Conservation (phyloP, 2,329 filamentous ascomycete genomes). For the Exophiala xenobiotica region DNA sequence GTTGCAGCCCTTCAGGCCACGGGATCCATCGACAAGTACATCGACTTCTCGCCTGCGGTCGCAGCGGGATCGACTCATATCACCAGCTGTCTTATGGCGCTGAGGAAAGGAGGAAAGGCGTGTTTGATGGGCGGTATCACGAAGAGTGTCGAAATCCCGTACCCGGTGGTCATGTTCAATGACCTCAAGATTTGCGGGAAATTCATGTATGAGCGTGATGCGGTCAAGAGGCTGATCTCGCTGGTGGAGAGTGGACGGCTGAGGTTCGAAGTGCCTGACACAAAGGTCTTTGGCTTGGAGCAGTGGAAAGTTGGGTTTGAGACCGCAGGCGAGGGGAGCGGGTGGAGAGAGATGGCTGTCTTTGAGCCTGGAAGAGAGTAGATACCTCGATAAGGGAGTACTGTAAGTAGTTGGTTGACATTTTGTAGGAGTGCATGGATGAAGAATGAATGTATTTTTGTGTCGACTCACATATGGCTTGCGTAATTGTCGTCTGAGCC, state of each 20-base stretch:
- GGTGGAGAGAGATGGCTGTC: too few relatives aligned
- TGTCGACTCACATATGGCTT: background rate
- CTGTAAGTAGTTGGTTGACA: too few relatives aligned
- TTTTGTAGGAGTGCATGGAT: too few relatives aligned
- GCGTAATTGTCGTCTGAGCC: constrained; percentile 3
- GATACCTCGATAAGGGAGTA: too few relatives aligned
- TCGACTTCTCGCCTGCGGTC: constrained; percentile 48
- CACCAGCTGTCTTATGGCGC: background rate
- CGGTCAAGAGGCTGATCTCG: constrained; percentile 4
- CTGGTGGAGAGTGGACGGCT: constrained; percentile 5
- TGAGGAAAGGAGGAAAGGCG: background rate
- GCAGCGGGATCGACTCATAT: constrained; percentile 25
- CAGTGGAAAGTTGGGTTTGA: too few relatives aligned
- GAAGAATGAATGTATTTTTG: too few relatives aligned
- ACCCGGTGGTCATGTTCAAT: constrained; percentile 3
- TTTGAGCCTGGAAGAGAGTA: too few relatives aligned
- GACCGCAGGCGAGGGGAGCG: too few relatives aligned
- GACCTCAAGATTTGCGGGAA: constrained; percentile 1
- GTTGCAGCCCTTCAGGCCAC: constrained; percentile 34
- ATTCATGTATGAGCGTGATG: constrained; percentile 7
- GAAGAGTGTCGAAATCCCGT: constrained; percentile 3
- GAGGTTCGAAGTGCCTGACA: too few relatives aligned
- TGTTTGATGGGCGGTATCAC: constrained; percentile 3
- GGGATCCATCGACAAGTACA: constrained; percentile 42
- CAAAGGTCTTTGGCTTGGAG: too few relatives aligned